Base-by-base conservation (phyloP, 805 yeast genomes). In the Ogataea corticis region DNA sequence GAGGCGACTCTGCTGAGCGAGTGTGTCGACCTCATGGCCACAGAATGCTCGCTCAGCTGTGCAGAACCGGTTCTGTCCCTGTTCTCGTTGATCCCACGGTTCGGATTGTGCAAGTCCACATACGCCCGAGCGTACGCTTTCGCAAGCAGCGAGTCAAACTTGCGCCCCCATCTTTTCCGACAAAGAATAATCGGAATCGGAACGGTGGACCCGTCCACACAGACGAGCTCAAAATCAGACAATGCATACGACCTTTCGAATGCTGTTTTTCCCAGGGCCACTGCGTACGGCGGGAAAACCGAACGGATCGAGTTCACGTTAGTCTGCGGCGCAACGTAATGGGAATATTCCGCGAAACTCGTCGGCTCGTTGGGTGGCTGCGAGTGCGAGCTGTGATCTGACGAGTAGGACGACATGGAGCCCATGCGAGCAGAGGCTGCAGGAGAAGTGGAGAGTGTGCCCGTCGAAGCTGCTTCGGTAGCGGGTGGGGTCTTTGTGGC, bases 151-250 rank as follows among this genome's bases (percentile, higher is more conserved):
- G 73, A 72, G 51, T 83, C 82, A 57, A 87, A 87, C 50, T 77
- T 82, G 28, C 78, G 63, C 0, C 94, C 94, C 95, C 95, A 87
- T 58, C 94, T 70, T 53, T 82, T 84, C 52, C 86, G 72, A 42
- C 87, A 69, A 3, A 86, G 66, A 51, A 70, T 72, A 38, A 80
- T 48, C 0, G 91, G 84, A 3, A 83, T 79, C 0, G 83, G 80
- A 13, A 84, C 71, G n/a, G 81, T 66, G 36, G 79, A 83, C 7
- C 91, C 92, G 55, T 80, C 87, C n/a, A 78, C 71, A 1, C 87
- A 76, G 9, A 85, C 73, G 39, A 87, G 69, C 58, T 85, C 90
- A 59, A 87, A 81, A 64, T 87, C 94, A 0, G 89, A 75, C 6
- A 85, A 65, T 7, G 81, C 69, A 25, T 73, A 74, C 0, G 86